Evolutionary conservation across 2,329 filamentous ascomycete genomes (phyloP), one percentile per base, ranked within the genome.

Genomic region (Colletotrichum paranaense): DNA sequence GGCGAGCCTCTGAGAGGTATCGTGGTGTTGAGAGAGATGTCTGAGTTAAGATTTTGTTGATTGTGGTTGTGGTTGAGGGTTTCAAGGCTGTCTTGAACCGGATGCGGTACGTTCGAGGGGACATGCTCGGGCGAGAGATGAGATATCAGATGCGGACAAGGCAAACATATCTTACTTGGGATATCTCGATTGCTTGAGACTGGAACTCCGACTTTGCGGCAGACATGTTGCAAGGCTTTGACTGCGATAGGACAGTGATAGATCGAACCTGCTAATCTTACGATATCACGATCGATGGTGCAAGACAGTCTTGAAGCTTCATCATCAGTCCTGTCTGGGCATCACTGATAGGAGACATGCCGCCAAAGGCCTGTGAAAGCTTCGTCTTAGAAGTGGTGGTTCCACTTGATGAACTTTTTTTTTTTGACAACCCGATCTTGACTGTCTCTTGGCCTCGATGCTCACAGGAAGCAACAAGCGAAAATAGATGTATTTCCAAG

Each of bases 121-220:
- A 4, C 24, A 26, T 16, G 38, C 5, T 46, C 16, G 19, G 5
- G 19, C 6, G 24, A 19, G 5, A 16, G 42, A 24, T 32, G 59
- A 28, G 7, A 22, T 35, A 11, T 35, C 28, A 49, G n/a, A 26
- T n/a, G 26, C 46, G 60, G 60, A 22, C 28, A 19, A 14, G 38
- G 0, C n/a, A 26, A 9, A 24, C 8, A 35, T 16, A 12, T 49
- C 28, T 6, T 11, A 22, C 26, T 11, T 24, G 4, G 6, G 2
- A 14, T 53, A 35, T 35, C 26, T 49, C 46, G n/a, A 63, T 52
- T n/a, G 12, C 2, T 26, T 22, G 19, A 55, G 46, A 64, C 14
- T 16, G 8, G 3, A 2, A 1, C 6, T 16, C 1, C 26, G 9
- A 26, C 1, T 28, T 3, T 14, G n/a, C 19, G n/a, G 5, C 1